Conservation (phyloP, 2,329 filamentous ascomycete genomes). For the Fusarium sp. region DNA sequence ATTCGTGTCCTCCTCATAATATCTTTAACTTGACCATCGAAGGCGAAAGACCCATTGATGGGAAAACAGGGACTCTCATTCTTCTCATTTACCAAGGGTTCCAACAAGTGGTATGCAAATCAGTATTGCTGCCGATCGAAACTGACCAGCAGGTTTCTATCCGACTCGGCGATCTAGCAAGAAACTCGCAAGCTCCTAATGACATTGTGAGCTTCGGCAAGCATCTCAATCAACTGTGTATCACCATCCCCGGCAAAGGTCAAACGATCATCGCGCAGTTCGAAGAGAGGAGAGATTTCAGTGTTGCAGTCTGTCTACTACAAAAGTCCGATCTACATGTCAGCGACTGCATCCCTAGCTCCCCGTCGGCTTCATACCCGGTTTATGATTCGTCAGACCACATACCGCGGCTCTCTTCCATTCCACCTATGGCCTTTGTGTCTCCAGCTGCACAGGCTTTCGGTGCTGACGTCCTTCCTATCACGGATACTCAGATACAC, state of each 20-base stretch:
- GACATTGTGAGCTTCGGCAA: conserved; percentile 40
- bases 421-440: conserved; percentile 20
- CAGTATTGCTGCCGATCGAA: neutral
- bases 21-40: conserved; percentile 45
- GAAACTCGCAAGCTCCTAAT: neutral
- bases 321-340: conserved; percentile 45
- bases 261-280: conserved; percentile 44
- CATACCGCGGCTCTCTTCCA: conserved; percentile 42
- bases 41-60: conserved; percentile 30
- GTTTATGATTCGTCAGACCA: conserved; percentile 1
- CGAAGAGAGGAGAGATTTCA: conserved; percentile 47
- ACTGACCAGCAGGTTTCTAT: conserved; percentile 43
- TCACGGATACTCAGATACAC: neutral
- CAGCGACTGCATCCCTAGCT: conserved; percentile 21
- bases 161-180: conserved; percentile 42
- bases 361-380: neutral
- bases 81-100: conserved; percentile 41
- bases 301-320: conserved; percentile 45
- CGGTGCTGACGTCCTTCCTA: conserved; percentile 24
- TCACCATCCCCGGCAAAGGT: conserved; percentile 40
- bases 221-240: conserved; percentile 31
- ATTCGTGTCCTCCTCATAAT: conserved; percentile 29
- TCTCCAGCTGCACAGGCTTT: neutral
- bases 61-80: conserved; percentile 33
- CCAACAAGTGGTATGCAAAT: conserved; percentile 39